These are phyloP conservation scores for Nigrospora sphaerica DNA, from an alignment of 2,329 filamentous ascomycete species.

Conservation along the genomic window DNA sequence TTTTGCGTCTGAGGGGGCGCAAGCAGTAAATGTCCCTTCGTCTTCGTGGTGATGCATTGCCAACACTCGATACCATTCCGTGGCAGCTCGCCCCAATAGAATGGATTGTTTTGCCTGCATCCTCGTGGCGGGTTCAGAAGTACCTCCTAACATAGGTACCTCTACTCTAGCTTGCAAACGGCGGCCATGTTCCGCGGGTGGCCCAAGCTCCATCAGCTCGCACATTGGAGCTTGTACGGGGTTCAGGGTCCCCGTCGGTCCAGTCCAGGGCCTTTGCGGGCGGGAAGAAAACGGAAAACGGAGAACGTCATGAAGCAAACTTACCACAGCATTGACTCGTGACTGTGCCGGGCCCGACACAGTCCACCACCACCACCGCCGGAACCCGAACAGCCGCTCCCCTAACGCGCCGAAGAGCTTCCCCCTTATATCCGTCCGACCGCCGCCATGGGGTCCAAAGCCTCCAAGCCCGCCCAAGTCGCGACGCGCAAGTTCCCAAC, in stretches of 20 bases:
- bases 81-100: too few species aligned
- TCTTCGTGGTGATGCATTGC: too few species aligned
- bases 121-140: too few species aligned
- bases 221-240: too few species aligned
- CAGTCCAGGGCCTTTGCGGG: background rate
- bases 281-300: conserved; percentile 4
- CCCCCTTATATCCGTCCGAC: background rate
- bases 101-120: too few species aligned
- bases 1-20: too few species aligned
- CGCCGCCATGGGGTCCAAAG: conserved; percentile 33
- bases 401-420: background rate
- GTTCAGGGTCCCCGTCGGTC: background rate
- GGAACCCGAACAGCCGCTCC: background rate
- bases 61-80: too few species aligned
- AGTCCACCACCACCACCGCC: background rate
- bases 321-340: background rate
- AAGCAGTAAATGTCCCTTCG: too few species aligned
- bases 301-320: conserved; percentile 12
- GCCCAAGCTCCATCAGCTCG: conserved; percentile 2
- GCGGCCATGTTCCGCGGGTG: background rate
- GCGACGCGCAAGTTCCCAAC: conserved; percentile 37
- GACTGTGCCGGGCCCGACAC: background rate
- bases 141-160: too few species aligned
- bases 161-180: background rate
- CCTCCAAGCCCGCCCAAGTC: conserved; percentile 36